Base-by-base conservation (phyloP, 805 yeast genomes). In the Candida verbasci region DNA sequence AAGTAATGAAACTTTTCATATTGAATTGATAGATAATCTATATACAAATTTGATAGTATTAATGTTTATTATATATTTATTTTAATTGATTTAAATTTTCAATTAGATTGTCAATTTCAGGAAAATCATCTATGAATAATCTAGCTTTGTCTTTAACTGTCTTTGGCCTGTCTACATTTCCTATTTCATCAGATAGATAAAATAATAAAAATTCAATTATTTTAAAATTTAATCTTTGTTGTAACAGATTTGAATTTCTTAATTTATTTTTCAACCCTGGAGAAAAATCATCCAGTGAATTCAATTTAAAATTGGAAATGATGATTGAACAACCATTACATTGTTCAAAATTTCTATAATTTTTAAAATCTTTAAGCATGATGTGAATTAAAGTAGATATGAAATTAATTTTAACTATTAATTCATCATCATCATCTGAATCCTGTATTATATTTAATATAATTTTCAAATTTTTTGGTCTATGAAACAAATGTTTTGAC, bases 141-240 rank as follows among this genome's bases (percentile, higher is more conserved):
- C 49, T 49, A 3, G 68, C 54, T 42, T 67, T 67, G 29, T 66
- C 62, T 35, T 48, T 34, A 1, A 58, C 32, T 7, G 54, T 29
- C 26, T 38, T 47, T 9, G 29, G 24, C n/a, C n/a, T n/a, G 4
- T 32, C 35, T 3, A 37, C 23, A n/a, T 35, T 38, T 15, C 23
- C 37, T 3, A 38, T 31, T 53, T 82, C 91, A 9, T 86, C 87
- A 7, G 76, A 67, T 38, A 83, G 56, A 49, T 83, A 82, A 51
- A 82, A 80, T 38, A 82, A 74, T 35, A 83, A 58, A 52, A 82
- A 83, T 57, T 83, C 89, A 33, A 83, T 66, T 9, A 79, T 70
- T 46, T 79, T 76, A 44, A 80, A 73, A 46, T 80, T 79, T 10
- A 82, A 70, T 23, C 69, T 69, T 46, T 78, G 78, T 41, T 60